Percentiles rank a stretch among this genome's conserved stretches.
Conservation (phyloP, 305 asterid genomes). For the Solanum aculeatissimum region DNA sequence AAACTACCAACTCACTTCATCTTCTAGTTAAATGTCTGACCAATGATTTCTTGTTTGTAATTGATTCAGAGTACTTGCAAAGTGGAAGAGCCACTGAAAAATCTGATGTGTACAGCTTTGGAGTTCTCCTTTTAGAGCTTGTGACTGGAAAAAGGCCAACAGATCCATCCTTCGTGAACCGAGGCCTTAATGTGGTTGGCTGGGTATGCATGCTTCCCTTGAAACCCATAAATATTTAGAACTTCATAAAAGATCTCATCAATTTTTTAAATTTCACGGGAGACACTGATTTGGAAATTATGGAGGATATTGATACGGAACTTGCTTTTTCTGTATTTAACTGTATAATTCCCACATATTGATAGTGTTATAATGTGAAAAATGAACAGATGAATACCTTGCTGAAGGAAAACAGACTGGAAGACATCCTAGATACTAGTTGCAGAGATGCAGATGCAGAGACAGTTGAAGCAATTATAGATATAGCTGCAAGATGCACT, state of each 20-base stretch:
- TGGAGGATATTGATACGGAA: neutral
- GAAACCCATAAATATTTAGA: neutral
- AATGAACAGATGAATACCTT: constrained; percentile 59
- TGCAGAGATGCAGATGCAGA: constrained; percentile 65
- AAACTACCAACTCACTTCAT: neutral
- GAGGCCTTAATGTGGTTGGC: constrained; percentile 85
- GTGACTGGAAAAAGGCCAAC: constrained; percentile 96
- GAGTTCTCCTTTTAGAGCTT: constrained; percentile 80
- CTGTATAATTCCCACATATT: neutral
- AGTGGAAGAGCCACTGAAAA: constrained; percentile 93
- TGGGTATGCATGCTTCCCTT: constrained; percentile 46
- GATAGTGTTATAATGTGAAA: neutral
- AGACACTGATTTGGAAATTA: neutral
- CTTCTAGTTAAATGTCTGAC: neutral
- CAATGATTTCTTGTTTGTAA: neutral
- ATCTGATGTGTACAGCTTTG: constrained; percentile 88
- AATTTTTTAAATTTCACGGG: neutral
- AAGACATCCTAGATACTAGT: constrained; percentile 56
- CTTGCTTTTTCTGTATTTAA: neutral
- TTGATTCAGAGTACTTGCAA: constrained; percentile 68
- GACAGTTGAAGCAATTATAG: constrained; percentile 75
- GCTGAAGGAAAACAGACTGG: constrained; percentile 50
- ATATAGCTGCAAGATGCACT: constrained; percentile 77
- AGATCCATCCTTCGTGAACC: constrained; percentile 69
- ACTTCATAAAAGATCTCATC: neutral